phyloP scores from a whole-genome alignment of 2,329 filamentous ascomycete genomes.

The Aspergillus texensis region DNA sequence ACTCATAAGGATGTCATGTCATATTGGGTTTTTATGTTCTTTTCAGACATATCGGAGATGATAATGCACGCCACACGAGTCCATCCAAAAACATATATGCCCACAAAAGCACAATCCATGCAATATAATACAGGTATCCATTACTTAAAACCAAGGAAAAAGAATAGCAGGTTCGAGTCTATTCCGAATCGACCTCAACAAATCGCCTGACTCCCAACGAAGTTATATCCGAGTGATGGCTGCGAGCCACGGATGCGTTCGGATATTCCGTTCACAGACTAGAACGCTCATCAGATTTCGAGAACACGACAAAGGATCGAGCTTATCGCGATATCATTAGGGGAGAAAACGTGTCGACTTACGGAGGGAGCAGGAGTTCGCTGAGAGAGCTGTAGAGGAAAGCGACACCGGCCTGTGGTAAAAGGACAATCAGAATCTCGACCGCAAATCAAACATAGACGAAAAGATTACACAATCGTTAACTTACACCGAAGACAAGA shows the following conservation, averaged over 20 bases:
- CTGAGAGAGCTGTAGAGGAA: conserved; percentile 70
- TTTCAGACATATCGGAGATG: neutral
- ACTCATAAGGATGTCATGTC: neutral
- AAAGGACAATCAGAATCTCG: conserved; percentile 16
- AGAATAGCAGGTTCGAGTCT: conserved; percentile 10
- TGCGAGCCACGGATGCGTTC: conserved; percentile 6
- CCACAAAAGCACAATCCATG: conserved; percentile 20
- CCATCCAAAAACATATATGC: conserved; percentile 18
- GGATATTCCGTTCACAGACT: conserved; percentile 25
- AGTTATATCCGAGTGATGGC: conserved; percentile 11
- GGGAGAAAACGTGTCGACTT: conserved; percentile 40
- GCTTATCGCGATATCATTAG: neutral
- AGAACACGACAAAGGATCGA: conserved; percentile 16
- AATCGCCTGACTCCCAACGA: conserved; percentile 6
- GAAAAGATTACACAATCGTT: neutral
- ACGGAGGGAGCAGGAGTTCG: conserved; percentile 68
- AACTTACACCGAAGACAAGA: conserved; percentile 67
- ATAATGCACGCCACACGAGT: conserved; percentile 9
- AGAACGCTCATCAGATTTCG: conserved; percentile 10
- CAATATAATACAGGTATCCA: conserved; percentile 30
- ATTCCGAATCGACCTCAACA: conserved; percentile 7
- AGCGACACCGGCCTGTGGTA: conserved; percentile 61
- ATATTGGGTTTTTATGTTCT: neutral
- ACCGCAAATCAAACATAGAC: neutral
- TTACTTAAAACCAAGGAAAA: conserved; percentile 19